Evolutionary conservation across 129 eudicot genomes (phyloP).

Genomic region (Glebionis coronaria): DNA sequence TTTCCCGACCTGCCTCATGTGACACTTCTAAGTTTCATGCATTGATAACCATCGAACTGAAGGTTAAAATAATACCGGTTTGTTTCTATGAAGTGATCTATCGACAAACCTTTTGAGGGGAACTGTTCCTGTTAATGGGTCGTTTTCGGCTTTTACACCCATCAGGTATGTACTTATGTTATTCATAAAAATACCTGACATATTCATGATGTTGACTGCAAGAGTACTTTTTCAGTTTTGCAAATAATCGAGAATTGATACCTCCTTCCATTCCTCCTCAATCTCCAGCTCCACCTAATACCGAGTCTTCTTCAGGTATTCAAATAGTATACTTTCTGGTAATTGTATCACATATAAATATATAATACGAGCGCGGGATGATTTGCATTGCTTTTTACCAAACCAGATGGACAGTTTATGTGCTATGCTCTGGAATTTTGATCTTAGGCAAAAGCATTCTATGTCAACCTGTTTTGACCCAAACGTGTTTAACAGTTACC

Average conservation of each 20-base stretch:
- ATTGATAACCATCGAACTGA: not conserved
- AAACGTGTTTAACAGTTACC: too few species aligned
- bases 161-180: constrained; percentile 49
- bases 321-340: not conserved
- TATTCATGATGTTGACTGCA: constrained; percentile 13
- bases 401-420: too few species aligned
- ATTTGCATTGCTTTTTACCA: too few species aligned
- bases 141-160: constrained; percentile 62
- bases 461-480: too few species aligned
- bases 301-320: constrained; percentile 49
- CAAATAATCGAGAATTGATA: constrained; percentile 35
- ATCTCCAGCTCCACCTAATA: constrained; percentile 40
- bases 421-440: too few species aligned
- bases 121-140: constrained; percentile 59
- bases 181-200: constrained; percentile 1
- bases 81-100: constrained; percentile 58
- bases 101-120: constrained; percentile 57
- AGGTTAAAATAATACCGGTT: not conserved
- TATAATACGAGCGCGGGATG: too few species aligned
- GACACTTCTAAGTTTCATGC: not conserved
- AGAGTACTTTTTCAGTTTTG: constrained; percentile 48
- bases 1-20: not conserved
- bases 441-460: too few species aligned
- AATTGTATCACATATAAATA: not conserved
- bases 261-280: constrained; percentile 49